Evolutionary conservation across 306 rosid genomes (phyloP).

Genomic region (Cicer bijugum): DNA sequence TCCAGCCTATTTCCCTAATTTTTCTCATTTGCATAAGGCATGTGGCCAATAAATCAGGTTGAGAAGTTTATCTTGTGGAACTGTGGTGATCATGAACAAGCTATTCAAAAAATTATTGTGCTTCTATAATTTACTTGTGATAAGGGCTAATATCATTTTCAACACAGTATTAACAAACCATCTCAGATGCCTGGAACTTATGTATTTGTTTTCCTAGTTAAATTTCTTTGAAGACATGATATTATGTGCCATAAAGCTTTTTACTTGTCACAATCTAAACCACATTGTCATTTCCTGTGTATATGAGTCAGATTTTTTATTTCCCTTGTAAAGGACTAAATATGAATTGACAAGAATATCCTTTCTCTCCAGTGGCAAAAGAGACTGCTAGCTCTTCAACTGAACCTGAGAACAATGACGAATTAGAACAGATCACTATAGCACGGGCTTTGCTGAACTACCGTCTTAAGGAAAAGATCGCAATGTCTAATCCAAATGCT

Average conservation of each 20-base stretch:
- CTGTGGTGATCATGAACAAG: background rate
- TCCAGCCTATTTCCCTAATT: slow-evolving; percentile 6
- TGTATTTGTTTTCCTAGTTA: background rate
- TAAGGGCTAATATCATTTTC: slow-evolving; percentile 9
- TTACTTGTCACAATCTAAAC: slow-evolving; percentile 7
- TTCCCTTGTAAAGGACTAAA: slow-evolving; percentile 4
- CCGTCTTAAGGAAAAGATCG: slow-evolving; percentile 79
- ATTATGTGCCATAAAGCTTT: slow-evolving; percentile 31
- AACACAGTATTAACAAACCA: slow-evolving; percentile 16
- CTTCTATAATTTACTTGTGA: slow-evolving; percentile 22
- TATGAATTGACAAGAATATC: slow-evolving; percentile 41
- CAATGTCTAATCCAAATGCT: slow-evolving; percentile 68
- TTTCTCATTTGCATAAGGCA: background rate
- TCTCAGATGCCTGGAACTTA: background rate
- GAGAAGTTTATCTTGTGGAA: background rate
- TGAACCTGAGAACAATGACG: slow-evolving; percentile 82
- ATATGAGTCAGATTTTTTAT: slow-evolving; percentile 3
- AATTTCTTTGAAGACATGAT: slow-evolving; percentile 3
- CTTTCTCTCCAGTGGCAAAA: slow-evolving; percentile 69
- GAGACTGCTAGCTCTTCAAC: slow-evolving; percentile 62
- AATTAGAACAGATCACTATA: slow-evolving; percentile 91
- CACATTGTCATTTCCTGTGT: background rate
- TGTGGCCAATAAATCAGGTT: background rate
- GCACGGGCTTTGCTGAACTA: slow-evolving; percentile 80
- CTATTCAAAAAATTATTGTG: background rate